Percentiles rank a stretch among this genome's conserved stretches.
Conservation (phyloP, 2,329 filamentous ascomycete species). For the Alternaria brassicae region DNA sequence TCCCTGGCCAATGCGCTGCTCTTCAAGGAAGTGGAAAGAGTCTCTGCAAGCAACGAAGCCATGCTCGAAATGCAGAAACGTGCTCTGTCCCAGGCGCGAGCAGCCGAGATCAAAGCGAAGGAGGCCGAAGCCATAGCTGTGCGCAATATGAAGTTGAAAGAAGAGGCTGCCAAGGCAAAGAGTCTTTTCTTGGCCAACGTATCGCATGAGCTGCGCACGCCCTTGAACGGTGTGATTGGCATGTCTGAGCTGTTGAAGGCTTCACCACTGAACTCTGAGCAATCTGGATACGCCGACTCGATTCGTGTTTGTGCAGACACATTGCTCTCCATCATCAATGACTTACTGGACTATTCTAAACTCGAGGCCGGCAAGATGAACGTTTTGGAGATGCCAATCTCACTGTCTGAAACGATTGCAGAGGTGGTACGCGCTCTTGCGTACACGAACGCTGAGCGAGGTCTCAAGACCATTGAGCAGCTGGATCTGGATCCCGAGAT, state of each 20-base stretch:
- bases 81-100: constrained; percentile 73
- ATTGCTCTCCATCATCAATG: constrained; percentile 61
- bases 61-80: constrained; percentile 81
- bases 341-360: constrained; percentile 61
- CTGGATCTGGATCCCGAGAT: constrained; percentile 63
- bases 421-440: constrained; percentile 69
- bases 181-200: constrained; percentile 73
- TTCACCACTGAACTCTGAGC: constrained; percentile 63
- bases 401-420: constrained; percentile 64
- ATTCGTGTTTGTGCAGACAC: constrained; percentile 70
- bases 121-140: constrained; percentile 77
- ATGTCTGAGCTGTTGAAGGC: constrained; percentile 68
- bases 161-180: constrained; percentile 83
- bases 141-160: constrained; percentile 79
- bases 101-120: constrained; percentile 78
- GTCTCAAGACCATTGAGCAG: constrained; percentile 64
- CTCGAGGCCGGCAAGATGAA: constrained; percentile 62
- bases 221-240: constrained; percentile 62
- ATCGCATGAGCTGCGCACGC: constrained; percentile 64
- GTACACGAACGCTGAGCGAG: constrained; percentile 68
- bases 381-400: constrained; percentile 66
- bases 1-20: constrained; percentile 70
- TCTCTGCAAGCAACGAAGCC: constrained; percentile 77
- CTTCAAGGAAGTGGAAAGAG: constrained; percentile 74
- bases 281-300: constrained; percentile 68